These are phyloP conservation scores for Xylaria scruposa DNA, from an alignment of 495 filamentous ascomycete species.

Conservation along the genomic window DNA sequence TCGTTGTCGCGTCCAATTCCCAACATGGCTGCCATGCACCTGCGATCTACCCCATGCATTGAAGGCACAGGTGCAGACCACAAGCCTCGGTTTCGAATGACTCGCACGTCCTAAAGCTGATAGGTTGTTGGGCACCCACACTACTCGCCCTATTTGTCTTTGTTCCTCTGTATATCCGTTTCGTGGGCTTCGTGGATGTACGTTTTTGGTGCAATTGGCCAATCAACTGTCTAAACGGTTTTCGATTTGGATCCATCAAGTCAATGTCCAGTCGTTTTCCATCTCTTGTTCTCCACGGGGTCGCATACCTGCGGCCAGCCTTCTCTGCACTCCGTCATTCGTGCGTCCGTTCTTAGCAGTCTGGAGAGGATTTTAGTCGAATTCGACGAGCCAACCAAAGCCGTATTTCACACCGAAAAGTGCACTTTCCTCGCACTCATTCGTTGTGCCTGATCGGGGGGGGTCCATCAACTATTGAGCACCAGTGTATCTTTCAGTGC, in stretches of 20 bases:
- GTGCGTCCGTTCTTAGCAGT: conserved; percentile 17
- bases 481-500: conserved; percentile 9
- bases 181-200: conserved; percentile 16
- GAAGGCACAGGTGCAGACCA: conserved; percentile 19
- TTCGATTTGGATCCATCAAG: conserved; percentile 16
- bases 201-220: conserved; percentile 26
- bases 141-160: conserved; percentile 20
- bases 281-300: conserved; percentile 21
- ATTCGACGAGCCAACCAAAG: conserved; percentile 25
- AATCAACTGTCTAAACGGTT: conserved; percentile 28
- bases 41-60: conserved; percentile 29
- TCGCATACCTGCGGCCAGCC: conserved; percentile 30
- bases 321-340: conserved; percentile 26
- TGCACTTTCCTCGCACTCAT: conserved; percentile 22
- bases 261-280: conserved; percentile 21
- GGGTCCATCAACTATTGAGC: conserved; percentile 3
- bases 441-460: conserved; percentile 20
- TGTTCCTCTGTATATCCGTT: conserved; percentile 20
- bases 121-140: conserved; percentile 23
- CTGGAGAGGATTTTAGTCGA: conserved; percentile 15
- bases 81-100: conserved; percentile 27
- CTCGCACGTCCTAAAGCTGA: conserved; percentile 22
- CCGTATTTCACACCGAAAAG: conserved; percentile 24
- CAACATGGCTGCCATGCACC: conserved; percentile 23
- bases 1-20: conserved; percentile 23